Evolutionary conservation across 2,329 filamentous ascomycete species (phyloP).

Genomic region (Pseudogymnoascus destructans): DNA sequence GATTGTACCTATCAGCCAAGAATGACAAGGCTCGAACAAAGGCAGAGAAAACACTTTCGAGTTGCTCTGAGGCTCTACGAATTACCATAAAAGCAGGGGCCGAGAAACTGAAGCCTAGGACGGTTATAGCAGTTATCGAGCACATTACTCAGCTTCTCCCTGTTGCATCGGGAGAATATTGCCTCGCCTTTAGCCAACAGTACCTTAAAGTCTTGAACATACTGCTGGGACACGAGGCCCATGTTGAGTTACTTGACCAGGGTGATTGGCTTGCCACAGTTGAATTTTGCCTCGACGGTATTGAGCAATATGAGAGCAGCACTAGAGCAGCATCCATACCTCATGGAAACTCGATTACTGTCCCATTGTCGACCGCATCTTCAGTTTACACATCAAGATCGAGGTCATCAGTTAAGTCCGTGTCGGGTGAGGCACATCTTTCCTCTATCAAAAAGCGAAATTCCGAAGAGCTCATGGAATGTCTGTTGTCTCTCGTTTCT

Average conservation of each 20-base stretch:
- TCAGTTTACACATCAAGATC: conserved; percentile 15
- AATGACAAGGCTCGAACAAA: conserved; percentile 37
- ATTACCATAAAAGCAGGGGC: conserved; percentile 58
- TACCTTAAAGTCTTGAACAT: conserved; percentile 65
- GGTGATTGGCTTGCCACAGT: conserved; percentile 29
- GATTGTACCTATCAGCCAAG: conserved; percentile 42
- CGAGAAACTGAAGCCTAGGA: conserved; percentile 57
- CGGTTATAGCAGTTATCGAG: conserved; percentile 63
- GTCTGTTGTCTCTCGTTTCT: conserved; percentile 49
- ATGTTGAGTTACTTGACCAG: conserved; percentile 64
- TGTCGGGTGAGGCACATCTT: conserved; percentile 22
- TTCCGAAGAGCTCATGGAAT: conserved; percentile 46
- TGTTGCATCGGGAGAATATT: conserved; percentile 45
- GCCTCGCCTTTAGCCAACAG: conserved; percentile 57
- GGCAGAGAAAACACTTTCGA: conserved; percentile 45
- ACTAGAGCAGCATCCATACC: conserved; percentile 13
- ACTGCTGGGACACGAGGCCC: conserved; percentile 59
- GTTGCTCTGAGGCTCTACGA: conserved; percentile 59
- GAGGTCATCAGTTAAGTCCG: conserved; percentile 19
- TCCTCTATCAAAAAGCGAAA: conserved; percentile 25
- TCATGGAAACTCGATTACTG: conserved; percentile 15
- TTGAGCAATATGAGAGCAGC: conserved; percentile 37
- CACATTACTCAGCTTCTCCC: conserved; percentile 69
- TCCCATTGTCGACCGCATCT: conserved; percentile 13
- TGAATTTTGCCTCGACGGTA: conserved; percentile 49